Evolutionary conservation across 129 eudicot genomes (phyloP).

Genomic region (Chrysanthemum lavandulifolium): DNA sequence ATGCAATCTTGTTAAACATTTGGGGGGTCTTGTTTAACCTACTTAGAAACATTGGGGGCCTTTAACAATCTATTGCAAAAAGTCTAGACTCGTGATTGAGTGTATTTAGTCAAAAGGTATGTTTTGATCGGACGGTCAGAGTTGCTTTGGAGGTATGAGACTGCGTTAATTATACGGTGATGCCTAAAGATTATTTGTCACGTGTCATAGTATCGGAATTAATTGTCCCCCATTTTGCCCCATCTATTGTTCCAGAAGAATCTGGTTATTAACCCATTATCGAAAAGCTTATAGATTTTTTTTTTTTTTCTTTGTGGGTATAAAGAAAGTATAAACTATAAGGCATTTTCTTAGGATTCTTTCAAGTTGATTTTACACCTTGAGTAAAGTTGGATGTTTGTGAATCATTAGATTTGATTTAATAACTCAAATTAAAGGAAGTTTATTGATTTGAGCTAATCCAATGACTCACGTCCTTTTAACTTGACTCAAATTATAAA

Average conservation of each 20-base stretch:
- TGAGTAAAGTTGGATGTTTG: too few species aligned
- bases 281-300: slow-evolving; percentile 11
- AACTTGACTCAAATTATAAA: too few species aligned
- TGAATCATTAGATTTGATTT: too few species aligned
- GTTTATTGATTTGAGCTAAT: too few species aligned
- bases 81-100: slow-evolving; percentile 24
- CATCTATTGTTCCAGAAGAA: slow-evolving; percentile 15
- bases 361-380: too few species aligned
- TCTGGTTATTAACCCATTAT: slow-evolving; percentile 17
- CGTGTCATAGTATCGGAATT: slow-evolving; percentile 1
- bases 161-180: slow-evolving; percentile 27
- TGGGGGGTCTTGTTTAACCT: slow-evolving; percentile 3
- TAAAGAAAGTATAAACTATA: background rate
- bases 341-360: background rate
- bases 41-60: background rate
- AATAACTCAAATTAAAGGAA: too few species aligned
- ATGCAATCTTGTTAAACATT: background rate
- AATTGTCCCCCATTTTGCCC: slow-evolving; percentile 7
- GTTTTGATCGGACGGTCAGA: slow-evolving; percentile 27
- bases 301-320: background rate
- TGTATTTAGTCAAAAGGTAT: slow-evolving; percentile 26
- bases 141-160: slow-evolving; percentile 5
- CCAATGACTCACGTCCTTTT: too few species aligned
- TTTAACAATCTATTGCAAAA: slow-evolving; percentile 2
- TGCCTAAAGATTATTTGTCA: slow-evolving; percentile 13